Evolutionary conservation across 345 rosid species (phyloP).

Genomic region (Camelina sativa): DNA sequence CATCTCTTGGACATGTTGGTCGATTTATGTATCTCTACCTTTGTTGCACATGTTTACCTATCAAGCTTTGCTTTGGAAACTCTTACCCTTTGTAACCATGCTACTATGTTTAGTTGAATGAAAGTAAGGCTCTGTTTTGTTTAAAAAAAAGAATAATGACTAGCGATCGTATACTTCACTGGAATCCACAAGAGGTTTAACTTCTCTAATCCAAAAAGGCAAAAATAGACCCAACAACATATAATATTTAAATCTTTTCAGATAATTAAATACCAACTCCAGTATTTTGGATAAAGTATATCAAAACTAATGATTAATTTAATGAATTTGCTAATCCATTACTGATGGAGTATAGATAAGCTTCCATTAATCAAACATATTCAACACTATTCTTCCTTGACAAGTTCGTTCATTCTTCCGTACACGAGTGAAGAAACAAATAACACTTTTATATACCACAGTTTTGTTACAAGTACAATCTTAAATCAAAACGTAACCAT

Average conservation of each 20-base stretch:
- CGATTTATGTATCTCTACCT: no score
- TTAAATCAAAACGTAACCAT: conserved; percentile 5
- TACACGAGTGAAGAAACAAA: conserved; percentile 22
- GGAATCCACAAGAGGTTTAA: not conserved
- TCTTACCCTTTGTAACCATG: no score
- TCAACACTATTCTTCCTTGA: conserved; percentile 2
- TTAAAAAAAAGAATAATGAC: conserved; percentile 24
- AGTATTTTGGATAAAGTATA: not conserved
- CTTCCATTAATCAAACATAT: conserved; percentile 1
- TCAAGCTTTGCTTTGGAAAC: no score
- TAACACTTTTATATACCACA: conserved; percentile 11
- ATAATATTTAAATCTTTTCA: not conserved
- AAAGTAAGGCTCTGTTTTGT: no score
- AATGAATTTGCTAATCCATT: not conserved
- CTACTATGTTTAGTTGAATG: no score
- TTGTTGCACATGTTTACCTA: no score
- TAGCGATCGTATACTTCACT: not conserved
- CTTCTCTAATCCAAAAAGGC: not conserved
- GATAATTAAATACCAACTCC: not conserved
- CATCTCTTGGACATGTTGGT: no score
- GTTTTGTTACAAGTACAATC: conserved; percentile 32
- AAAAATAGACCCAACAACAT: conserved; percentile 19
- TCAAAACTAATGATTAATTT: not conserved
- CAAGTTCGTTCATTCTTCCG: conserved; percentile 8
- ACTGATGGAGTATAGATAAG: not conserved